Percentiles rank a stretch among this genome's conserved stretches.
These are phyloP conservation scores for Teratosphaeria pseudoeucalypti DNA, from an alignment of 2,329 filamentous ascomycete species.

Conservation along the genomic window DNA sequence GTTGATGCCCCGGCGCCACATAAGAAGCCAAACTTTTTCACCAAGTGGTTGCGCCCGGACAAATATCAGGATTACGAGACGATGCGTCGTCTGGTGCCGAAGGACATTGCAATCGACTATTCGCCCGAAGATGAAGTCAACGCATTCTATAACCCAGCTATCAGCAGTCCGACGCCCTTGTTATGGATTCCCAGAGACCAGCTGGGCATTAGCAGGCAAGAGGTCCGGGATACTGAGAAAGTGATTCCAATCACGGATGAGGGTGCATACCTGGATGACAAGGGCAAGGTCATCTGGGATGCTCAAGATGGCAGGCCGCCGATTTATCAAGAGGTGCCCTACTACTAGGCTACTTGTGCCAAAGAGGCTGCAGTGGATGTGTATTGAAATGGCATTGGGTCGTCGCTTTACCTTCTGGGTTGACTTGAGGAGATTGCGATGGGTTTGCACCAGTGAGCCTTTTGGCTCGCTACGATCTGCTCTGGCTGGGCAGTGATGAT, in stretches of 20 bases:
- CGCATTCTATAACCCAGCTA: conserved; percentile 65
- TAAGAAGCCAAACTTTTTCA: conserved; percentile 49
- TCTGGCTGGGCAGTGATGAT: background rate
- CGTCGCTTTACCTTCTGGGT: background rate
- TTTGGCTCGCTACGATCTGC: background rate
- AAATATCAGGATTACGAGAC: conserved; percentile 61
- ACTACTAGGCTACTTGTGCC: conserved; percentile 29
- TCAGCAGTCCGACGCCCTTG: conserved; percentile 52
- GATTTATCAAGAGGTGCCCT: conserved; percentile 48
- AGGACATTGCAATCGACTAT: conserved; percentile 49
- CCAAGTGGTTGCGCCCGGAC: conserved; percentile 68
- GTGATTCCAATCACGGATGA: conserved; percentile 74
- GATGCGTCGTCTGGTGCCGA: conserved; percentile 59
- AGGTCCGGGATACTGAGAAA: conserved; percentile 60
- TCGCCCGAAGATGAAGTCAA: conserved; percentile 50
- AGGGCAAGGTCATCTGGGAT: conserved; percentile 55
- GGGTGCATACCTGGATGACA: conserved; percentile 59
- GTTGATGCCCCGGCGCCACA: conserved; percentile 19
- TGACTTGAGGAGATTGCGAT: background rate
- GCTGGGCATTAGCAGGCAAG: conserved; percentile 65
- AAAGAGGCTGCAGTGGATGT: background rate
- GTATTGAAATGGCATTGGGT: background rate
- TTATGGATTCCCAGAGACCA: conserved; percentile 79
- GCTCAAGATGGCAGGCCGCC: conserved; percentile 46
- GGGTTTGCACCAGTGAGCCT: background rate